These are phyloP conservation scores for Cicer arietinum DNA, from an alignment of 306 rosid species.

Conservation along the genomic window DNA sequence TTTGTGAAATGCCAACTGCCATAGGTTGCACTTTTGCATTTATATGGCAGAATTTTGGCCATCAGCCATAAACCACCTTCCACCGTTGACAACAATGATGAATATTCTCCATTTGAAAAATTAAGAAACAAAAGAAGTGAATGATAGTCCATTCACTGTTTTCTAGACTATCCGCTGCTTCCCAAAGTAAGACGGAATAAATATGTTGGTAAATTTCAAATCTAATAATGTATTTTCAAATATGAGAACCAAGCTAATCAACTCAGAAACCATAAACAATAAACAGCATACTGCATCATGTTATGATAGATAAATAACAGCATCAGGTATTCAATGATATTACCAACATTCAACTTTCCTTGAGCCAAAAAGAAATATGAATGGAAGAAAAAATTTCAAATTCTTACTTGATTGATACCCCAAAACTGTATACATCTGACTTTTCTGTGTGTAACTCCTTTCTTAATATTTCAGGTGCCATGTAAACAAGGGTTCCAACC, in stretches of 20 bases:
- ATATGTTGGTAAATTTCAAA: constrained; percentile 9
- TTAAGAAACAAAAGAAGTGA: constrained; percentile 16
- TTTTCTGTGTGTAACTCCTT: constrained; percentile 84
- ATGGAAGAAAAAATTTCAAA: constrained; percentile 19
- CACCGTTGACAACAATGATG: not conserved
- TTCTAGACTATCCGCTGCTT: constrained; percentile 8
- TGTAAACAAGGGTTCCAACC: constrained; percentile 93
- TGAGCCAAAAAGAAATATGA: constrained; percentile 8
- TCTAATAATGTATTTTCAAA: constrained; percentile 20
- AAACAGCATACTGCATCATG: no score
- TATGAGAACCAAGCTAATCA: no score
- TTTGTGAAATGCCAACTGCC: not conserved
- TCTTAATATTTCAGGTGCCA: constrained; percentile 95
- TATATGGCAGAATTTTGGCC: not conserved
- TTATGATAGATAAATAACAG: constrained; percentile 4
- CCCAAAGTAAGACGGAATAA: constrained; percentile 7
- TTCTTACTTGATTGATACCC: constrained; percentile 81
- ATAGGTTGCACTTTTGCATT: not conserved
- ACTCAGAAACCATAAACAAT: no score
- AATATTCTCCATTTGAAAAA: constrained; percentile 12
- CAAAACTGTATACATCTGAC: constrained; percentile 93
- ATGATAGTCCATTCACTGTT: constrained; percentile 33
- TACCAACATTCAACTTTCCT: constrained; percentile 6
- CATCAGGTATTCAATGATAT: constrained; percentile 22
- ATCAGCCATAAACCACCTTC: not conserved